Evolutionary conservation across 768 basidiomycete species (phyloP), one percentile per base, ranked within the genome.

Genomic region (Fibroporia radiculosa): DNA sequence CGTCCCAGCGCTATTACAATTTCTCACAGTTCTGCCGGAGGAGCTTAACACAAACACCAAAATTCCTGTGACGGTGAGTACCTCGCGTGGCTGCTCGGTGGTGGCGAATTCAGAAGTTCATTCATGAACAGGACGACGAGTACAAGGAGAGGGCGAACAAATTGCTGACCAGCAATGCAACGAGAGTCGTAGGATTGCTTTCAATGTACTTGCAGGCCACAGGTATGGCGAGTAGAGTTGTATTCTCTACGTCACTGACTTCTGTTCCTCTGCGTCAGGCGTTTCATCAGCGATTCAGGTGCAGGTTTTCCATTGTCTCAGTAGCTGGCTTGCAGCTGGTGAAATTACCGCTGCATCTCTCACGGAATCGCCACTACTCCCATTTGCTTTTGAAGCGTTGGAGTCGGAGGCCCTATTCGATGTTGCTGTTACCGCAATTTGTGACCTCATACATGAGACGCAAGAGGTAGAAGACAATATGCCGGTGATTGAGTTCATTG

Each of bases 401-500:
- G 71, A 72, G 3, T 83, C 82, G 3, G 88, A 93, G 14, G 77
- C 80, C 34, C 73, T 98, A n/a, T 98, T 98, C 60, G 96, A 99
- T 55, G 63, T 83, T 6, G 93, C 92, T 1, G 90, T 93, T 29
- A 87, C 96, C 48, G 83, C 89, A 27, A 73, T 98, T 47, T 93
- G 90, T 62, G 92, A 96, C 60, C 67, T 97, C 55, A 91, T 98
- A 43, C 96, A 98, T 64, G 96, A 99, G 63, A 98, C 96, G 0
- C 93, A 97, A 64, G 96, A 99, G 64, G 75, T 96, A 24, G 86
- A 95, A 48, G 95, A 97, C 24, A 93, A 91, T 58, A 88, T 93
- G 80, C 65, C 77, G 18, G 79, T 87, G 52, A 93, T 98, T 55
- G 75, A 96, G 57, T 70, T 82, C 48, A 82, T 99, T 45, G 82